A percentile compares a stretch with the other conserved stretches of the same genome.
phyloP scores from a whole-genome alignment of 371 early-diverging fungal genomes.

The Syncephalis plumigaleata region DNA sequence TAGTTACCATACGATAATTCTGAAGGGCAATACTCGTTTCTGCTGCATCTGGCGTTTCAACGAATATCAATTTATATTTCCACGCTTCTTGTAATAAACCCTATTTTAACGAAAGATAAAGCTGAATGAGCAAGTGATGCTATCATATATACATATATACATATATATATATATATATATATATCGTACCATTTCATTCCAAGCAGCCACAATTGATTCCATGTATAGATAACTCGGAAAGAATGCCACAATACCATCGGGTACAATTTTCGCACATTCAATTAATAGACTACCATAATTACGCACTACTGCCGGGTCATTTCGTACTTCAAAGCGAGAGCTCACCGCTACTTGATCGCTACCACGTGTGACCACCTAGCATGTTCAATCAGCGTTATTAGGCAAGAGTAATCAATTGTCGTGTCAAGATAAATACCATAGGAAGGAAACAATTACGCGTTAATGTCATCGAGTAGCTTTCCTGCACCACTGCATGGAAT shows the following conservation, averaged over 20 bases:
- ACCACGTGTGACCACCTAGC: conserved; percentile 79
- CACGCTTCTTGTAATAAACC: conserved; percentile 87
- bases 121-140: conserved; percentile 4
- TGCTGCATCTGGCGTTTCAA: conserved; percentile 98
- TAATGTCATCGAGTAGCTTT: conserved; percentile 89
- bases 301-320: conserved; percentile 97
- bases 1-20: conserved; percentile 70
- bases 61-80: conserved; percentile 96
- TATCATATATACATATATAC: too few species aligned
- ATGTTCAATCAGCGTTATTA: neutral
- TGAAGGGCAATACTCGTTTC: conserved; percentile 94
- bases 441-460: conserved; percentile 91
- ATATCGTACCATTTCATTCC: conserved; percentile 95
- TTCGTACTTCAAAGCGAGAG: conserved; percentile 93
- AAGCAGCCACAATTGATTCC: conserved; percentile 97
- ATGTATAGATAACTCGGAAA: conserved; percentile 99
- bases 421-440: conserved; percentile 30
- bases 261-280: conserved; percentile 87
- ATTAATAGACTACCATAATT: conserved; percentile 98
- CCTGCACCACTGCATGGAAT: conserved; percentile 67
- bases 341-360: conserved; percentile 95
- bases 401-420: too few species aligned
- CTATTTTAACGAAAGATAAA: conserved; percentile 12
- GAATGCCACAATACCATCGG: conserved; percentile 98
- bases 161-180: too few species aligned